A percentile compares a stretch with the other conserved stretches of the same genome.
These are phyloP conservation scores for Chlamydomonas applanata DNA, from an alignment of 139 green algal species.

Conservation along the genomic window DNA sequence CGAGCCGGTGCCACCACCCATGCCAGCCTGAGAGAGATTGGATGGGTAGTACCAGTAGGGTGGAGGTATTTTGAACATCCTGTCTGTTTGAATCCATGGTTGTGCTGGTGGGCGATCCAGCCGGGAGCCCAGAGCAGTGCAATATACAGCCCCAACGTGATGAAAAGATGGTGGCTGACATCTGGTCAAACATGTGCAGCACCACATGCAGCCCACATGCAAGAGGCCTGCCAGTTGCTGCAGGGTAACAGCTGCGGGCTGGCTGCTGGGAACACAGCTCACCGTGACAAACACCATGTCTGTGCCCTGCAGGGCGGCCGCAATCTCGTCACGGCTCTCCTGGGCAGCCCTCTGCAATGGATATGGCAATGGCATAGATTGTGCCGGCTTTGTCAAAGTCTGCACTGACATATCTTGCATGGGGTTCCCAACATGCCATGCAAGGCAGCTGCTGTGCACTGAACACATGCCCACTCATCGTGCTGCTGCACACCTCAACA, in stretches of 20 bases:
- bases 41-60: too few relatives aligned
- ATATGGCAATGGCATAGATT: too few relatives aligned
- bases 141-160: too few relatives aligned
- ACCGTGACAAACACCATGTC: conserved; percentile 97
- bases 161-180: too few relatives aligned
- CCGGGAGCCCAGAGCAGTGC: too few relatives aligned
- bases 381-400: too few relatives aligned
- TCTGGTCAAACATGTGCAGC: too few relatives aligned
- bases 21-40: conserved; percentile 72
- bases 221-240: neutral
- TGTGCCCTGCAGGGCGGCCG: conserved; percentile 66
- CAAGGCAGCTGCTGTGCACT: too few relatives aligned
- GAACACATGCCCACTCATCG: too few relatives aligned
- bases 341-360: conserved; percentile 72
- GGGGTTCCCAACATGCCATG: too few relatives aligned
- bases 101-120: neutral
- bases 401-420: too few relatives aligned
- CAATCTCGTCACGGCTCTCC: conserved; percentile 71
- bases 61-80: too few relatives aligned
- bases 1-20: conserved; percentile 95
- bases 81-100: neutral
- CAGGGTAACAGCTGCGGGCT: neutral
- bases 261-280: conserved; percentile 3
- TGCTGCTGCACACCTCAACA: neutral
- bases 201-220: neutral